A percentile compares a stretch with the other conserved stretches of the same genome.
These are phyloP conservation scores for Fusarium continuum DNA, from an alignment of 2,329 filamentous ascomycete species.

Conservation along the genomic window DNA sequence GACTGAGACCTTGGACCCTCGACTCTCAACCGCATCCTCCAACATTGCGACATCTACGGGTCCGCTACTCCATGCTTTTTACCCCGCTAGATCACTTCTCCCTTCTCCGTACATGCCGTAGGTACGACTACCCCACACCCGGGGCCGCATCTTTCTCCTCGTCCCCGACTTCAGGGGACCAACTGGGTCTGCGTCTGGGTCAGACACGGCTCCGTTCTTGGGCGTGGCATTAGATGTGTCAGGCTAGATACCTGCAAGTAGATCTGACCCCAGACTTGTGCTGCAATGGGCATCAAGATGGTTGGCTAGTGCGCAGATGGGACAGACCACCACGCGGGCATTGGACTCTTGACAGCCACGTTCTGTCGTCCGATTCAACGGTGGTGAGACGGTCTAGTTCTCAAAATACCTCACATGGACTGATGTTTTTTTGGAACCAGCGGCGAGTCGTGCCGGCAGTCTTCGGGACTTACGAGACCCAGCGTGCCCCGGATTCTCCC, in stretches of 20 bases:
- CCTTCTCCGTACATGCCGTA: conserved; percentile 14
- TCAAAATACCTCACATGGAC: conserved; percentile 1
- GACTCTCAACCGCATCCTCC: conserved; percentile 4
- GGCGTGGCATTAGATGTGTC: conserved; percentile 24
- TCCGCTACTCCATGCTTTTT: conserved; percentile 33
- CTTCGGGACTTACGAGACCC: conserved; percentile 10
- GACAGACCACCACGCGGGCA: neutral
- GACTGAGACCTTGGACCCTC: neutral
- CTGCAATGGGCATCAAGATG: conserved; percentile 1
- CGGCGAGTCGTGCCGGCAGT: conserved; percentile 10
- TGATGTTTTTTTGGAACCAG: conserved; percentile 1
- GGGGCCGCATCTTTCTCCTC: conserved; percentile 36
- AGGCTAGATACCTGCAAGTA: conserved; percentile 16
- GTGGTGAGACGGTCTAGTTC: neutral
- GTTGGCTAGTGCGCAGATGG: conserved; percentile 9
- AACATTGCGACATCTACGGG: conserved; percentile 21
- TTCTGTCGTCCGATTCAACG: conserved; percentile 4
- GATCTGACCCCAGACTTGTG: conserved; percentile 34
- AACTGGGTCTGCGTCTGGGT: too few species aligned
- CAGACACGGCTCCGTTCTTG: conserved; percentile 26
- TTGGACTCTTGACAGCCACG: conserved; percentile 9
- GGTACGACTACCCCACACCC: conserved; percentile 34
- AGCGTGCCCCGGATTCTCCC: conserved; percentile 24
- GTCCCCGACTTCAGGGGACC: conserved; percentile 27
- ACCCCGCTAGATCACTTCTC: conserved; percentile 32